Conservation (phyloP, 306 rosid genomes). For the Castanospermum australe region DNA sequence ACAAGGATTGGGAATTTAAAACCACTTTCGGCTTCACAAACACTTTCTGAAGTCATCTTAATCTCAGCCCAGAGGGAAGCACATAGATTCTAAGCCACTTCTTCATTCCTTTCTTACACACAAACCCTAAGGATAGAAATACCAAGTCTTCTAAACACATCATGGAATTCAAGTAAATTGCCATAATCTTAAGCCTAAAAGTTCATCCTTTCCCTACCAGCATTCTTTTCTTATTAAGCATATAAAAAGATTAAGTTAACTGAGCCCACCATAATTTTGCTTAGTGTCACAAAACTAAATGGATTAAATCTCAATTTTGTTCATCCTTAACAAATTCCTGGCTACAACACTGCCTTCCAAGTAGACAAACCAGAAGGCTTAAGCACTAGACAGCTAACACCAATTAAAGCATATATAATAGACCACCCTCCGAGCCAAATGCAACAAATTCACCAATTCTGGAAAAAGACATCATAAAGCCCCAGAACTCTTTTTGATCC, state of each 20-base stretch:
- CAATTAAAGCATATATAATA: background rate
- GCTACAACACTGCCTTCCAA: background rate
- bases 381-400: background rate
- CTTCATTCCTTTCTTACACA: no score
- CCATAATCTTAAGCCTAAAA: no score
- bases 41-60: no score
- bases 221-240: no score
- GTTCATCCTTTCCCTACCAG: no score
- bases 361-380: no score
- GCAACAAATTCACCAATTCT: background rate
- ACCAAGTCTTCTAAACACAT: background rate
- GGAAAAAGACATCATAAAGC: background rate
- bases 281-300: background rate
- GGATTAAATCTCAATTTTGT: no score
- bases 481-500: background rate
- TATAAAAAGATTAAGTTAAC: background rate
- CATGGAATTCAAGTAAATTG: background rate
- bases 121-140: background rate
- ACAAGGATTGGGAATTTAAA: background rate
- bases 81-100: no score
- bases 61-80: background rate
- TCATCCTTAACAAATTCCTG: no score
- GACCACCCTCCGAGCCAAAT: background rate
- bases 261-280: background rate
- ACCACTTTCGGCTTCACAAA: background rate